These are phyloP conservation scores for Voacanga thouarsii DNA, from an alignment of 257 asterid genomes.

Conservation along the genomic window DNA sequence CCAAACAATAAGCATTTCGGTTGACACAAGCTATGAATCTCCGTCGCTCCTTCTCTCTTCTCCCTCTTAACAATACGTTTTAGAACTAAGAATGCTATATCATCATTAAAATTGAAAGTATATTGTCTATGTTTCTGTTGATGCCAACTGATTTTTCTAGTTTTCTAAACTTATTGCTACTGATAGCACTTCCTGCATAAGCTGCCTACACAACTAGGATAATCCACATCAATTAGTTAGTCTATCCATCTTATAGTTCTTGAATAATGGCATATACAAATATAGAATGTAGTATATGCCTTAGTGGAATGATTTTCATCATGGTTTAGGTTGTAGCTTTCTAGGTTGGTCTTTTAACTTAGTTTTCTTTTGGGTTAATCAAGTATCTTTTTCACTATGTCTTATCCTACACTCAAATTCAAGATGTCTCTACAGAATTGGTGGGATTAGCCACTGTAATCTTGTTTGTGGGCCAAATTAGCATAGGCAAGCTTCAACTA, in stretches of 20 bases:
- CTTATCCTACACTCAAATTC: constrained; percentile 41
- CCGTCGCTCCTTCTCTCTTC: too few relatives aligned
- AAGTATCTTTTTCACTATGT: constrained; percentile 72
- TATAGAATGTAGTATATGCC: background rate
- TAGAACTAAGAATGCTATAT: background rate
- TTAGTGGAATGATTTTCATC: too few relatives aligned
- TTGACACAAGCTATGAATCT: background rate
- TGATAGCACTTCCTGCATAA: background rate
- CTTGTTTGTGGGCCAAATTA: constrained; percentile 58
- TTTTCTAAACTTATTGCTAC: background rate
- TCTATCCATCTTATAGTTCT: background rate
- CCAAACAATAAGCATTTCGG: too few relatives aligned
- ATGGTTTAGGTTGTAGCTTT: background rate
- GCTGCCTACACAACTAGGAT: background rate
- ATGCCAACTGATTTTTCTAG: background rate
- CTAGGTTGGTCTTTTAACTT: background rate
- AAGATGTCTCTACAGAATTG: constrained; percentile 32
- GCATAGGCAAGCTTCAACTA: constrained; percentile 51
- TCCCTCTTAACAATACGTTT: background rate
- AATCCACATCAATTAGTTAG: background rate
- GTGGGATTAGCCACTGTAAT: constrained; percentile 48
- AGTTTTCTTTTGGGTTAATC: constrained; percentile 23
- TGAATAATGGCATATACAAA: too few relatives aligned
- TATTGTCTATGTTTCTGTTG: background rate
- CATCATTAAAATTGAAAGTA: background rate